These are phyloP conservation scores for Stephanodiscus minutulus DNA, from an alignment of 108 stramenopile species.

Conservation along the genomic window DNA sequence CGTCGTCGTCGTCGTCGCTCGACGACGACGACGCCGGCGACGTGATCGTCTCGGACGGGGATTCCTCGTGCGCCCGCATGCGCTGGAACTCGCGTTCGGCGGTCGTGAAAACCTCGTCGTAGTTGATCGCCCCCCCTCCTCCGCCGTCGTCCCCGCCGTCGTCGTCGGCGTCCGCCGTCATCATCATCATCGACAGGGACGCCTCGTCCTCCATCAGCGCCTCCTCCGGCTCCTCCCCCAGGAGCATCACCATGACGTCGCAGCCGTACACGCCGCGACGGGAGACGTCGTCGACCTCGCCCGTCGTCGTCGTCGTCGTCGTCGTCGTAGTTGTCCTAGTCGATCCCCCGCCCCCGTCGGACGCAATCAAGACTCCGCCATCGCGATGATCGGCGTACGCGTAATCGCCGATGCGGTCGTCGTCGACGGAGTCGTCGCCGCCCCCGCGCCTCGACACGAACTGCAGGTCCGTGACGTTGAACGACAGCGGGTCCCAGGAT, in stretches of 20 bases:
- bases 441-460: constrained; percentile 53
- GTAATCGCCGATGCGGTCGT: not conserved
- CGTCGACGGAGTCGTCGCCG: constrained; percentile 6
- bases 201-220: constrained; percentile 45
- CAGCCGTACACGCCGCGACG: constrained; percentile 59
- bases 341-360: constrained; percentile 3
- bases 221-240: constrained; percentile 66
- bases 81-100: constrained; percentile 53
- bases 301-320: constrained; percentile 30
- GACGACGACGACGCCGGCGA: no score
- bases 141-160: constrained; percentile 38
- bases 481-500: constrained; percentile 69
- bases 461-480: constrained; percentile 71
- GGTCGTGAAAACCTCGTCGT: constrained; percentile 30
- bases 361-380: not conserved
- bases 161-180: constrained; percentile 23
- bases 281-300: constrained; percentile 52
- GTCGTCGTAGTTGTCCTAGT: constrained; percentile 20
- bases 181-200: constrained; percentile 31
- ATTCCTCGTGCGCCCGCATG: constrained; percentile 38
- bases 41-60: not conserved
- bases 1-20: constrained; percentile 24
- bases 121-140: constrained; percentile 32
- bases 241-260: constrained; percentile 76
- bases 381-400: not conserved